Evolutionary conservation across 2,329 filamentous ascomycete species (phyloP).

Genomic region (Colletotrichum nymphaeae): DNA sequence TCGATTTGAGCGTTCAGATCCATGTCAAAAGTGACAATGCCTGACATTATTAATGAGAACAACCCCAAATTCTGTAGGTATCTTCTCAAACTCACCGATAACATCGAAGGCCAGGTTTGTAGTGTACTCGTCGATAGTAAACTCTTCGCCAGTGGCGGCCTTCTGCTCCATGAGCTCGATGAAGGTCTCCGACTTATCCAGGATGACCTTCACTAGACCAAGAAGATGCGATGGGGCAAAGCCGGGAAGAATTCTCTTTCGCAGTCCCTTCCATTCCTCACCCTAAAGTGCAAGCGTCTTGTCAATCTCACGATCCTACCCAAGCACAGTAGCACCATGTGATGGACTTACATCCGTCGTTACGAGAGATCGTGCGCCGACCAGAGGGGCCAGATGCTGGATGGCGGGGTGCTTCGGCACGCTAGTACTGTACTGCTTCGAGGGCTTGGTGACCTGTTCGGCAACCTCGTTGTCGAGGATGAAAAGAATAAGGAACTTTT

Average conservation of each 20-base stretch:
- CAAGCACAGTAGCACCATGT: too few relatives aligned
- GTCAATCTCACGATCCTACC: not conserved
- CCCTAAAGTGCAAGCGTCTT: not conserved
- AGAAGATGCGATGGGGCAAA: slow-evolving; percentile 39
- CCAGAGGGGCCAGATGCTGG: slow-evolving; percentile 22
- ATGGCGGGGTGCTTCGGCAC: slow-evolving; percentile 32
- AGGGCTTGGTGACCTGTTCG: slow-evolving; percentile 25
- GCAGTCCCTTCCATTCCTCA: slow-evolving; percentile 28
- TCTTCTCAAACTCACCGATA: slow-evolving; percentile 40
- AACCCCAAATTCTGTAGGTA: slow-evolving; percentile 19
- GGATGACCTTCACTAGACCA: slow-evolving; percentile 46
- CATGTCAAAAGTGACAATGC: slow-evolving; percentile 46
- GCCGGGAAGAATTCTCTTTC: slow-evolving; percentile 25
- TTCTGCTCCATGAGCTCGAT: slow-evolving; percentile 43
- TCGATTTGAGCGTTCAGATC: slow-evolving; percentile 47
- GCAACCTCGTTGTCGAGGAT: slow-evolving; percentile 32
- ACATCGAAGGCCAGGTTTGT: slow-evolving; percentile 52
- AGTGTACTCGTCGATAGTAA: slow-evolving; percentile 43
- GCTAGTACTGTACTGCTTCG: slow-evolving; percentile 30
- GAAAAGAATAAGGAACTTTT: slow-evolving; percentile 23
- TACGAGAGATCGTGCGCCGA: slow-evolving; percentile 26
- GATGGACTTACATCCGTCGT: slow-evolving; percentile 14
- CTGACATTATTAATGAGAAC: slow-evolving; percentile 10
- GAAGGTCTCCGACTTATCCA: slow-evolving; percentile 26
- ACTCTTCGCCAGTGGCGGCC: slow-evolving; percentile 40